phyloP scores from a whole-genome alignment of 257 asterid species.

The Solanum ahanhuiri region DNA sequence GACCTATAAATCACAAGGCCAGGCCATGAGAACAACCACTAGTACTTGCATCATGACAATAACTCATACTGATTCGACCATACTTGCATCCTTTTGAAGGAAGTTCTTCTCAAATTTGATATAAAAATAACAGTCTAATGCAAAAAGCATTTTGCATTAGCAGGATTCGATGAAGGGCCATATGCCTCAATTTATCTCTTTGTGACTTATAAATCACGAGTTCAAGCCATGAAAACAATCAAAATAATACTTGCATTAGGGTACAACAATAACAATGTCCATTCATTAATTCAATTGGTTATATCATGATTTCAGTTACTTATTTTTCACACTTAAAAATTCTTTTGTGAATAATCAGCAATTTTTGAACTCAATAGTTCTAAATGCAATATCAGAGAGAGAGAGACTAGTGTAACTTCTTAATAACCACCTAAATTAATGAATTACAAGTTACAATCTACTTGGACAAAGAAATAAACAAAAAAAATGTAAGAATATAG shows the following conservation, averaged over 20 bases:
- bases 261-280: constrained; percentile 65
- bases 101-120: neutral
- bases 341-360: neutral
- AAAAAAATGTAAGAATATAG: neutral
- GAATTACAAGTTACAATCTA: neutral
- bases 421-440: neutral
- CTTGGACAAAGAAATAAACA: neutral
- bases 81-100: neutral
- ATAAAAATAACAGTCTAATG: too few species aligned
- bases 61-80: too few species aligned
- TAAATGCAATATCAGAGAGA: neutral
- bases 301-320: neutral
- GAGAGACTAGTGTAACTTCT: neutral
- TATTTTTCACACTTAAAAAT: neutral
- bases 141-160: neutral
- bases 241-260: neutral
- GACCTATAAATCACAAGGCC: too few species aligned
- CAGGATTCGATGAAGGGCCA: neutral
- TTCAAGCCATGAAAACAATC: neutral
- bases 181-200: neutral
- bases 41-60: neutral
- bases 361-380: neutral
- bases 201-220: neutral
- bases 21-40: too few species aligned
- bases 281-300: neutral